Evolutionary conservation across 1,284 basidiomycete genomes (phyloP), one percentile per base, ranked within the genome.

Genomic region (Phlebopus sp.): DNA sequence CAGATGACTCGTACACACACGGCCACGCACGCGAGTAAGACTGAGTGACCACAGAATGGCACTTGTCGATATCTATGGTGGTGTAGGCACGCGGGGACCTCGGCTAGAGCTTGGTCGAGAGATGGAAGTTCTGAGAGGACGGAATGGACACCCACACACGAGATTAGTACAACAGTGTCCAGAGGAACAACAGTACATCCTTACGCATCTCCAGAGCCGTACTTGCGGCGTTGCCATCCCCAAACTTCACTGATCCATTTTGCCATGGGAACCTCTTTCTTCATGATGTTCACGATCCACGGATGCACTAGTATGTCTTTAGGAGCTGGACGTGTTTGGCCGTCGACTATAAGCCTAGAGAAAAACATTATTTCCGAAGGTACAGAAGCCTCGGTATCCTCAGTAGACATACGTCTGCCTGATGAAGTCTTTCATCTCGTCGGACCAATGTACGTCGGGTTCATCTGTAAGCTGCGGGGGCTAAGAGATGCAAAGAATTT

Each of bases 371-470:
- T 10, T 42, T 4, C 25, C 30, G 44, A 34, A 46, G 51, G 37
- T 41, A 47, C 44, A 37, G 37, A 15, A n/a, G 21, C 37, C 34
- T 37, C 40, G 41, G 38, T 44, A 51, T 50, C 40, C 44, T 47
- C 9, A 63, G 15, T 41, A 23, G 13, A 68, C 90, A 62, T 63
- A 94, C 91, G 92, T 89, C 57, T 84, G 77, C 62, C 81, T 85
- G 69, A 98, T 86, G 66, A 99, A 98, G 58, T 94, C 88, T 66
- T 96, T 94, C 81, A 98, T 92, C 17, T 84, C 82, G 37, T 84
- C 77, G 44, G 84, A 87, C 90, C 95, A 99, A 67, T 55, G 78
- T 62, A 82, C 76, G 38, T 77, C 82, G 49, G 78, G 72, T 72
- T 86, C 82, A 75, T 92, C 79, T 67, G 85, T 70, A 65, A 91